phyloP scores from a whole-genome alignment of 257 asterid genomes.

The Leptodermis oblonga region DNA sequence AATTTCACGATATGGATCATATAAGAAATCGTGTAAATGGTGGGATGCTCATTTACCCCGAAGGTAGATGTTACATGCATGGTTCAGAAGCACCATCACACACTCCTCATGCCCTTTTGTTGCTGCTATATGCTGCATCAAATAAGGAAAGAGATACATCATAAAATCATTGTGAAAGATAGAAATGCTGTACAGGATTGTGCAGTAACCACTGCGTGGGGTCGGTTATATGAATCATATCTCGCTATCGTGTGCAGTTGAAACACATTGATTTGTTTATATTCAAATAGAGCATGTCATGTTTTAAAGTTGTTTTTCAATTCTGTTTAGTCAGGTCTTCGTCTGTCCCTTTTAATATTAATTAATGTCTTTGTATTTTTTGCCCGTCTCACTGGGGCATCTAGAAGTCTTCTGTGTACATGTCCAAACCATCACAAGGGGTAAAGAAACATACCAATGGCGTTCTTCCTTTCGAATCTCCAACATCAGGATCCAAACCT shows the following conservation, averaged over 20 bases:
- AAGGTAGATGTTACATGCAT: constrained; percentile 67
- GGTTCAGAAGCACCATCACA: constrained; percentile 77
- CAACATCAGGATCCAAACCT: constrained; percentile 79
- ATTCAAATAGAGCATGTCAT: too few species aligned
- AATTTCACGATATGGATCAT: too few species aligned
- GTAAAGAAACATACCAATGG: constrained; percentile 52
- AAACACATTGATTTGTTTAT: too few species aligned
- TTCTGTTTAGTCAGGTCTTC: too few species aligned
- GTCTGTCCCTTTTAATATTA: too few species aligned
- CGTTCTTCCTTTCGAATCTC: constrained; percentile 72
- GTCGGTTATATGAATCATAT: too few species aligned
- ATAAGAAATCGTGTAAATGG: too few species aligned
- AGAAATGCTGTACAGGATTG: not conserved
- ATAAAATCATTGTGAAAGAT: not conserved
- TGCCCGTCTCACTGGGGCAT: too few species aligned
- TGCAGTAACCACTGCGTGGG: not conserved
- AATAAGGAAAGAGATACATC: not conserved
- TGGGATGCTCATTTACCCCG: constrained; percentile 37
- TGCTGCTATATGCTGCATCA: constrained; percentile 78
- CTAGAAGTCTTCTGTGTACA: too few species aligned
- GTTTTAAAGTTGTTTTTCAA: too few species aligned
- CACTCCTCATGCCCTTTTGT: constrained; percentile 86
- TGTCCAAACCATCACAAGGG: not conserved
- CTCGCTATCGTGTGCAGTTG: too few species aligned
- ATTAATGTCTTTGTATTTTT: too few species aligned